These are phyloP conservation scores for Zoysia japonica DNA, from an alignment of 176 grass and related monocot genomes.

Conservation along the genomic window DNA sequence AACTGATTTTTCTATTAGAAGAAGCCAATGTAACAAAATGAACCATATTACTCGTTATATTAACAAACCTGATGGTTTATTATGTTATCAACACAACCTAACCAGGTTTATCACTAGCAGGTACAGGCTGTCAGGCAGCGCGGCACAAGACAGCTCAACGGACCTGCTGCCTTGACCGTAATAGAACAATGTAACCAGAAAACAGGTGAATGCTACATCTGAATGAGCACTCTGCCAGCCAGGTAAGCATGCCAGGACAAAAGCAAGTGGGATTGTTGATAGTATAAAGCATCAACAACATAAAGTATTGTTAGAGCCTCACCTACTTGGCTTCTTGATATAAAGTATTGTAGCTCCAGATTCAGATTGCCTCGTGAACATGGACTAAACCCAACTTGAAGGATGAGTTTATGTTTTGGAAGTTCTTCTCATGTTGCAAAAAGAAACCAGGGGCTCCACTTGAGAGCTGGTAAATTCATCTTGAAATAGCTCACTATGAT, in stretches of 20 bases:
- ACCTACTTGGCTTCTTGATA: constrained; percentile 23
- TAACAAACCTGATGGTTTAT: neutral
- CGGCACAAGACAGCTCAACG: constrained; percentile 9
- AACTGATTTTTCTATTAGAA: no score
- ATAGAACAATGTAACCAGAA: neutral
- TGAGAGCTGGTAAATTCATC: neutral
- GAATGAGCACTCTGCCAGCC: constrained; percentile 1
- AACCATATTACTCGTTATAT: neutral
- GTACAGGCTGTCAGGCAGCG: constrained; percentile 19
- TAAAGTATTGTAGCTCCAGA: neutral
- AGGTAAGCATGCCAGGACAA: constrained; percentile 14
- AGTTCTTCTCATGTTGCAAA: constrained; percentile 15
- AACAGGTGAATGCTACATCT: neutral
- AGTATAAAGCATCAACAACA: neutral
- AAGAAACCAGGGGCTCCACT: neutral
- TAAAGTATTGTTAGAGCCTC: neutral
- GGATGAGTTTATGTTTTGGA: neutral
- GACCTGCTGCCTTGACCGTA: neutral
- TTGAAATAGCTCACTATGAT: neutral
- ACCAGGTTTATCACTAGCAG: neutral
- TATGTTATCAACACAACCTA: neutral
- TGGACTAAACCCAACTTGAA: neutral
- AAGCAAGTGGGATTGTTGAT: neutral
- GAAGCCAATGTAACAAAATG: neutral
- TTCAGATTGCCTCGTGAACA: constrained; percentile 4